Evolutionary conservation across 805 yeast genomes (phyloP).

Genomic region (Starmera pachycereana): DNA sequence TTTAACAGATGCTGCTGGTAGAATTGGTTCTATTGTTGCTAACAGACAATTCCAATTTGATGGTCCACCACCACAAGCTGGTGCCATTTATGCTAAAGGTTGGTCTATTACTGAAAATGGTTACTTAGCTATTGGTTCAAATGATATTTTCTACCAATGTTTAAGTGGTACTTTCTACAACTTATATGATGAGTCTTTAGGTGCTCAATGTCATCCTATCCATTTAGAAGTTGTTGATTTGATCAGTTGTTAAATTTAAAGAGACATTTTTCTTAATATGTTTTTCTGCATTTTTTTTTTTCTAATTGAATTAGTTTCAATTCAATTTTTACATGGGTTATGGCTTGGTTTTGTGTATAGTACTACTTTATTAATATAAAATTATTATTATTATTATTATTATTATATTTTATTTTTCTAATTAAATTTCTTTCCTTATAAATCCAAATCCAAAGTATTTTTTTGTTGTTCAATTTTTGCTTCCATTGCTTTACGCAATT

Average conservation of each 20-base stretch:
- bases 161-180: slow-evolving; percentile 63
- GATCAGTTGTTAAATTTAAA: slow-evolving; percentile 32
- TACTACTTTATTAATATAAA: neutral
- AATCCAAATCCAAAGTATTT: neutral
- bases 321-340: neutral
- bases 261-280: neutral
- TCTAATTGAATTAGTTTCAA: too few species aligned
- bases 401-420: too few species aligned
- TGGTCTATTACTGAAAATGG: slow-evolving; percentile 43
- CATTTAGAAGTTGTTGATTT: slow-evolving; percentile 43
- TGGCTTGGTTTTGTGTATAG: neutral
- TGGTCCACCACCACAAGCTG: slow-evolving; percentile 74
- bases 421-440: too few species aligned
- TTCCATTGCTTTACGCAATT: neutral
- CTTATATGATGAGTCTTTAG: slow-evolving; percentile 51
- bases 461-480: neutral
- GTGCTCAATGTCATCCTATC: slow-evolving; percentile 49
- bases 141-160: slow-evolving; percentile 55
- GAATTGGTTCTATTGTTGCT: slow-evolving; percentile 66
- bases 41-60: slow-evolving; percentile 74
- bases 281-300: neutral
- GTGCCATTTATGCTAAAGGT: slow-evolving; percentile 54
- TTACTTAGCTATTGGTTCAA: slow-evolving; percentile 47
- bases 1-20: slow-evolving; percentile 43
- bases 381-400: neutral